Evolutionary conservation across 352 stramenopile species (phyloP).

Genomic region (Phytopythium delawarense): DNA sequence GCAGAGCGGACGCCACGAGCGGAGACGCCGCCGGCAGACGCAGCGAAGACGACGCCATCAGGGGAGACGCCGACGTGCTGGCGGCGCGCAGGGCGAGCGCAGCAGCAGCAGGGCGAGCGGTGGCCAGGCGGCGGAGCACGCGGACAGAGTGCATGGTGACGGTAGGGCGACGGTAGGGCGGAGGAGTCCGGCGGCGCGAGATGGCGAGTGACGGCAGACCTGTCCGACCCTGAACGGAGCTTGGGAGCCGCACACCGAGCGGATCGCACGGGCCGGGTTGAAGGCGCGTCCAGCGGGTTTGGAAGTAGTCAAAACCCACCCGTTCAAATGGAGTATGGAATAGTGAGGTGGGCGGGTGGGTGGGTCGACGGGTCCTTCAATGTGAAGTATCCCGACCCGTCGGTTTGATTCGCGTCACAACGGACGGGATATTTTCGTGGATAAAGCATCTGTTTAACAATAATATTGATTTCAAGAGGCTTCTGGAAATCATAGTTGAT

Average conservation of each 20-base stretch:
- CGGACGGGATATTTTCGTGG: neutral
- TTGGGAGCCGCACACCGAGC: neutral
- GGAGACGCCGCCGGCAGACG: slow-evolving; percentile 10
- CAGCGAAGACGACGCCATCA: neutral
- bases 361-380: neutral
- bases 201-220: neutral
- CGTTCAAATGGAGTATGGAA: neutral
- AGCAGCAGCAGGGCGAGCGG: slow-evolving; percentile 13
- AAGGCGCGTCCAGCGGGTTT: neutral
- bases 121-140: slow-evolving; percentile 25
- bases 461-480: neutral
- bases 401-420: neutral
- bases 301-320: neutral
- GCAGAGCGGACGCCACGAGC: neutral
- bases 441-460: neutral
- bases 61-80: neutral
- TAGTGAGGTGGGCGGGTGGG: neutral
- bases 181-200: neutral
- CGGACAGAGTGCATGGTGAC: slow-evolving; percentile 22
- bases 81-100: slow-evolving; percentile 5
- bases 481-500: neutral
- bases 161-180: neutral
- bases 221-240: slow-evolving; percentile 1
- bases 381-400: neutral
- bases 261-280: neutral